Base-by-base conservation (phyloP, 75 land plant species). In the Selaginella tamariscina region DNA sequence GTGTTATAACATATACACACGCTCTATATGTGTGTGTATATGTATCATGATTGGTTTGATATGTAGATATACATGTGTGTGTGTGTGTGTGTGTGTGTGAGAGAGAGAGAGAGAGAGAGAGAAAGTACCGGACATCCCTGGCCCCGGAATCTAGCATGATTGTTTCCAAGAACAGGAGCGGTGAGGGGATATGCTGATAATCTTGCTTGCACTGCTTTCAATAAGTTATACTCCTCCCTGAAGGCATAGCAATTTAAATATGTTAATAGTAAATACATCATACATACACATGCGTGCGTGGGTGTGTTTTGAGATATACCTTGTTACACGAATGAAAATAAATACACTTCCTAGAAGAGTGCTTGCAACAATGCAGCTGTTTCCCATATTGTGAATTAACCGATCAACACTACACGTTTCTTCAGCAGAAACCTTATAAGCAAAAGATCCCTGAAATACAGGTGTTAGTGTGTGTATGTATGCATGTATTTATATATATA, bases 401-500 rank as follows among this genome's bases (percentile, higher is more conserved):
- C 62, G 26, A 27, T 26, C 26, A 59, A 59, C 24, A n/a, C 62
- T 59, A 5, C 62, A 59, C 18, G n/a, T 59, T 8, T 59, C 62
- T 26, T 59, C 62, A 8, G 23, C 23, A 8, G 62, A 49, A 49
- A 49, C 23, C 21, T 59, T 59, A n/a, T 8, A 59, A 5, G 62
- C 62, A 59, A 59, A 59, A 8, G 62, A 59, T 59, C 62, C 62
- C 62, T 59, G 62, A 20, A 49, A n/a, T n/a, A n/a, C n/a, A n/a
- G n/a, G n/a, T n/a, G n/a, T n/a, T n/a, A n/a, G n/a, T n/a, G n/a
- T n/a, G n/a, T n/a, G n/a, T n/a, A n/a, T n/a, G n/a, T n/a, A n/a
- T n/a, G n/a, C n/a, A n/a, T n/a, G n/a, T n/a, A n/a, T n/a, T n/a
- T n/a, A n/a, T n/a, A n/a, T n/a, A n/a, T n/a, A n/a, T n/a, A n/a